Percentiles rank a stretch among this genome's conserved stretches.
These are phyloP conservation scores for Sporisorium iseilematis-ciliati DNA, from an alignment of 1,284 basidiomycete genomes.

Conservation along the genomic window DNA sequence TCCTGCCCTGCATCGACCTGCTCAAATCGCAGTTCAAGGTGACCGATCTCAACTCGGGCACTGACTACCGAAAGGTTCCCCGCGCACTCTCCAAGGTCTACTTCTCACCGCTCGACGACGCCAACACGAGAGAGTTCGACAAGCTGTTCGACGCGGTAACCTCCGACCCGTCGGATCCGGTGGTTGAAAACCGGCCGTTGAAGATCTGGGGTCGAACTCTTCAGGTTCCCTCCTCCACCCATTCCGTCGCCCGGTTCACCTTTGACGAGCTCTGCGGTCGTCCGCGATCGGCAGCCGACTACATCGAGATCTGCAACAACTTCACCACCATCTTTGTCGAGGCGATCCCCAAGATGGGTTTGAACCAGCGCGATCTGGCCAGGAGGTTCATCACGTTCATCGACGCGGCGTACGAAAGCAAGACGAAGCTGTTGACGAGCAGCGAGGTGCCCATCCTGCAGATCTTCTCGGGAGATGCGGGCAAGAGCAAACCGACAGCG, in stretches of 20 bases:
- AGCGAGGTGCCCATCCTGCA: slow-evolving; percentile 66
- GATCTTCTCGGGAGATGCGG: slow-evolving; percentile 59
- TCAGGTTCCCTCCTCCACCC: slow-evolving; percentile 75
- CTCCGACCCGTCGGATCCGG: slow-evolving; percentile 74
- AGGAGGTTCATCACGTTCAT: slow-evolving; percentile 97
- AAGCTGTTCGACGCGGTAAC: slow-evolving; percentile 85
- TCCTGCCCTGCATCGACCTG: slow-evolving; percentile 93
- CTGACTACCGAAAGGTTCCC: slow-evolving; percentile 74
- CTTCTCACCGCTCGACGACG: slow-evolving; percentile 80
- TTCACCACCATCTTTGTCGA: slow-evolving; percentile 90
- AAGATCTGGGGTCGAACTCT: slow-evolving; percentile 90
- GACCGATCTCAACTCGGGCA: slow-evolving; percentile 92
- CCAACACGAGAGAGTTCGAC: slow-evolving; percentile 79
- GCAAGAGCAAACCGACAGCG: slow-evolving; percentile 45
- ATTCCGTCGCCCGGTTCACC: slow-evolving; percentile 83
- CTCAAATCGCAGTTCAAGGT: slow-evolving; percentile 88
- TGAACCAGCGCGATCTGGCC: slow-evolving; percentile 86
- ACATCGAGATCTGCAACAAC: slow-evolving; percentile 88
- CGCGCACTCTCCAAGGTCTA: slow-evolving; percentile 84
- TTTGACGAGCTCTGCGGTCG: slow-evolving; percentile 90
- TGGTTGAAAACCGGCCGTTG: slow-evolving; percentile 78
- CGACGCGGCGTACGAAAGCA: slow-evolving; percentile 77
- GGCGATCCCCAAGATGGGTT: slow-evolving; percentile 85
- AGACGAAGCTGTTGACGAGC: slow-evolving; percentile 61
- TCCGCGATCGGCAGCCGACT: slow-evolving; percentile 93